Base-by-base conservation (phyloP, 768 basidiomycete species). In the Auricularia sp. region DNA sequence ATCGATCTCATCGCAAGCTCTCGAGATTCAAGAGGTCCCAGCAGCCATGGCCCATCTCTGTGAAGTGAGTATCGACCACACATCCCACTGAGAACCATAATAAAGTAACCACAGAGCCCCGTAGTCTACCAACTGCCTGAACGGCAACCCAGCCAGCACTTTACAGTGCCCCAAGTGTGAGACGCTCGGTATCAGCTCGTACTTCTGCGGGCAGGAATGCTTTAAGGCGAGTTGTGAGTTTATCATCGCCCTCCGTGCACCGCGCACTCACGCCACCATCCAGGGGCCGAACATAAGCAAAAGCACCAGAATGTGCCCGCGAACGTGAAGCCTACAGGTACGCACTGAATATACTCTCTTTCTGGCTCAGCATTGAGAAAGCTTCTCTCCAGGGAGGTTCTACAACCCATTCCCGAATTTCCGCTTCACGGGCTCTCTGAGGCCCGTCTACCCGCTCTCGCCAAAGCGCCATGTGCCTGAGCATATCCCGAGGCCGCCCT, bases 181-280 rank as follows among this genome's bases (percentile, higher is more conserved):
- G 76, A 95, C 95, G 94, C 80, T 93, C 39, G 90, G 89, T 62
- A 88, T 94, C 68, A 82, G 81, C 61, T 93, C 91, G 37, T 90
- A 89, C 73, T 98, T 95, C 77, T 98, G 96, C 69, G 86, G 87
- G 33, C 96, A 98, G 75, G 92, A 91, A 62, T 98, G 96, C 77
- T 98, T 98, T 84, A 98, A 97, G 76, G 83, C 87, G 59, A 88
- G 84, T 75, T 98, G 96, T 95, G 75, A 80, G 94, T 81, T 45
- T 5, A 21, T 21, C 61, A 63, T 62, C 18, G 59, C 42, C 18
- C 54, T 45, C 63, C 65, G 59, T 35, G 58, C 65, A 67, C 67
- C 3, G 37, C 13, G 54, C 68, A 61, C 63, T 68, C 65, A 56
- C 66, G 54, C n/a, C 11, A n/a, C 56, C 10, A 4, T 51, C 24